Base-by-base conservation (phyloP, 805 yeast species). In the Candida sithepensis region DNA sequence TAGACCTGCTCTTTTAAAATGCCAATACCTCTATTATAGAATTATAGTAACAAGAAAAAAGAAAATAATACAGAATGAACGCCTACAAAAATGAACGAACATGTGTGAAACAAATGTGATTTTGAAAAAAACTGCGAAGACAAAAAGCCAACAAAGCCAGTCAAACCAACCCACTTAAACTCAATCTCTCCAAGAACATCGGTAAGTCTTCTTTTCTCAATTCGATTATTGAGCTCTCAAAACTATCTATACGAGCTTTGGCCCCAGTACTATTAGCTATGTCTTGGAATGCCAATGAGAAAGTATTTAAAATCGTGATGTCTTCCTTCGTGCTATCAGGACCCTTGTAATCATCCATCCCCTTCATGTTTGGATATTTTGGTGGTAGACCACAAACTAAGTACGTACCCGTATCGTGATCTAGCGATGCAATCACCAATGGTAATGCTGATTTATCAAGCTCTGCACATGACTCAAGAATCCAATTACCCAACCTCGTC, bases 221-320 rank as follows among this genome's bases (percentile, higher is more conserved):
- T 68, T 94, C 97, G 39, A 94, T 89, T 20, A 94, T 88, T 3
- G 97, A 82, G 53, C 96, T 87, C 63, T 94, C 98, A 67, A 94
- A 94, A 60, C 96, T 89, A 64, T 94, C 98, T 52, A 94, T 86
- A 58, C 92, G 77, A 18, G 90, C 90, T 56, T 86, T 82, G 2
- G 97, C 97, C 38, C 90, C 92, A 5, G 96, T 86, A 19, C 79
- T 79, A 40, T 74, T 75, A 1, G 97, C 94, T 23, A 91, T 88
- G 54, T 84, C 85, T 64, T 89, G 97, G 65, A 94, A 94, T 32
- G 96, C 96, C 48, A 85, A 79, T 41, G 96, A 91, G 61, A 94
- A 94, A 7, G 88, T 84, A 62, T 94, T 92, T 43, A 84, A 68
- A 32, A 82, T 66, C 0, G 82, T 75, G 28, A 74, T 73, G 22